These are phyloP conservation scores for Penicillium malachiteum DNA, from an alignment of 495 filamentous ascomycete genomes.

Conservation along the genomic window DNA sequence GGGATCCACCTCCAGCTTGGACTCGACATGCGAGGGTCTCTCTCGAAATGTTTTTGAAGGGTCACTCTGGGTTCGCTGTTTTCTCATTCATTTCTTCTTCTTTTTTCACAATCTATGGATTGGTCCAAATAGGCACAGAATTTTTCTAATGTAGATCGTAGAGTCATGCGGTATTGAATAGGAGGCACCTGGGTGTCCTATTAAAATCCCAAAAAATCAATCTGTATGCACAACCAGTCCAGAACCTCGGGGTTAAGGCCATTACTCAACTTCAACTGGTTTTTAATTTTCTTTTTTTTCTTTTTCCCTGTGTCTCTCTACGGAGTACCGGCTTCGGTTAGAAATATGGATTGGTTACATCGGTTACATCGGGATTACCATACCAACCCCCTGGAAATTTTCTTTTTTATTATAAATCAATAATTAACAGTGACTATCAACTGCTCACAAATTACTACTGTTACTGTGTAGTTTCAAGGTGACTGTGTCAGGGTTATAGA, in stretches of 20 bases:
- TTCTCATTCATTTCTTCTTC: background rate
- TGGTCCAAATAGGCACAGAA: background rate
- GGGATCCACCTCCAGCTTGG: conserved; percentile 17
- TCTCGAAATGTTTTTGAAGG: background rate
- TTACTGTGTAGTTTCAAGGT: too few species aligned
- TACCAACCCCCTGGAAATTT: conserved; percentile 1
- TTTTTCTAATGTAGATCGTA: background rate
- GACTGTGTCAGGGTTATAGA: too few species aligned
- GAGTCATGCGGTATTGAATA: background rate
- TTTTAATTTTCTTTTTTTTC: conserved; percentile 1
- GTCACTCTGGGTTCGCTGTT: background rate
- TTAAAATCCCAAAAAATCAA: background rate
- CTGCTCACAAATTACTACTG: too few species aligned
- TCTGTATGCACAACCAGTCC: background rate
- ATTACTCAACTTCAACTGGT: background rate
- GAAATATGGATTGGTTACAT: background rate
- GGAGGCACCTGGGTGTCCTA: too few species aligned
- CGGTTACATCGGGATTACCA: conserved; percentile 10
- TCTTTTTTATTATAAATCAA: conserved; percentile 1
- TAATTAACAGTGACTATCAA: too few species aligned
- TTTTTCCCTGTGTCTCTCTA: background rate
- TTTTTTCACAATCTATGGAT: background rate
- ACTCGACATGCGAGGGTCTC: conserved; percentile 10
- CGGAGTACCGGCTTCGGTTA: conserved; percentile 5
- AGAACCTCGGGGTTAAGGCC: background rate